Evolutionary conservation across 148 eudicot genomes (phyloP), one percentile per base, ranked within the genome.

Genomic region (Heliosperma pusillum): DNA sequence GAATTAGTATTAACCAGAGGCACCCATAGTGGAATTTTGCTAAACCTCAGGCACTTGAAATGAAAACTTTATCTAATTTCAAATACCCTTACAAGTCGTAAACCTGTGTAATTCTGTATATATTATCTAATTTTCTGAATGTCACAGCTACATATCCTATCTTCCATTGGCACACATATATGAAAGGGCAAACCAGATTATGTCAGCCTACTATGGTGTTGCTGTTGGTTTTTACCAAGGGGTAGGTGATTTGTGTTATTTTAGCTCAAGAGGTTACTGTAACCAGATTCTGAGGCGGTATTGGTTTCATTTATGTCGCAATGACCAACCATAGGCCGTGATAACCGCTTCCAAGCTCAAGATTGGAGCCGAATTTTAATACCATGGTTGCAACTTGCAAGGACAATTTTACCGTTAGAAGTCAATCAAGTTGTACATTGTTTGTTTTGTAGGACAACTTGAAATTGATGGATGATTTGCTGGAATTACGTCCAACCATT

Each of bases 191-290:
- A 91, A 89, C 80, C 98, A 93, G 74, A 86, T 93, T 58, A 52
- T 85, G 80, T 69, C 78, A 10, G 81, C 64, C 66, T 86, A 91
- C 78, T 83, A 64, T 71, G 98, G 98, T 36, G 85, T 69, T 86
- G 98, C 98, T 84, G 79, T 89, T 82, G 98, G 98, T 75, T 93
- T 93, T 84, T 93, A 93, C 85, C 97, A 91, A 84, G 98, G 97
- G 98, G 98, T 91, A 89, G 60, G 91, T 80, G 71, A 69, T 62
- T 30, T 26, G 26, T 42, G 65, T 60, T 44, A 33, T 67, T 56
- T 60, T 11, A 60, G 68, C 70, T 16, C 55, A 12, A 13, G 17
- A 50, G 55, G 55, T 50, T 50, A 13, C 55, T 50, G 55, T 17
- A 12, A 50, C 55, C 5, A 3, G 17, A 50, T 50, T 50, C 7